These are phyloP conservation scores for Claviceps purpurea DNA, from an alignment of 2,329 filamentous ascomycete genomes.

Conservation along the genomic window DNA sequence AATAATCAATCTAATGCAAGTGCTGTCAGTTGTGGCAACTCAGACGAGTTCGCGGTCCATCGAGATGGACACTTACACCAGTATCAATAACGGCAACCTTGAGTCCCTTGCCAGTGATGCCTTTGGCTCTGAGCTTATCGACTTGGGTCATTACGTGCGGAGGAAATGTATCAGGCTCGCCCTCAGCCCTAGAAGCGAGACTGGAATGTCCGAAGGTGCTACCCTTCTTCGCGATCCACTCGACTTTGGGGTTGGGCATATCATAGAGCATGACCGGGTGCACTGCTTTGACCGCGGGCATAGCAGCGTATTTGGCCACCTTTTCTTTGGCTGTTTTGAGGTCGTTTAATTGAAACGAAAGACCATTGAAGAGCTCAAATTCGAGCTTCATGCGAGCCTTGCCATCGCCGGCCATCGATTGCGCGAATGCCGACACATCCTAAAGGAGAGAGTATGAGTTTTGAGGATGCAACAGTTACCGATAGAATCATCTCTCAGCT, in stretches of 20 bases:
- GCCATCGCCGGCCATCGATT: conserved; percentile 18
- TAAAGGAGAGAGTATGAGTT: neutral
- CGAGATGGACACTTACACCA: conserved; percentile 28
- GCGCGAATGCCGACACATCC: conserved; percentile 11
- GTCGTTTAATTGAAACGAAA: conserved; percentile 38
- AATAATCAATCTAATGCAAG: conserved; percentile 39
- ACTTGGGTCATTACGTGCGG: conserved; percentile 44
- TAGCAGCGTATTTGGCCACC: conserved; percentile 24
- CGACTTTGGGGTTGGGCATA: conserved; percentile 30
- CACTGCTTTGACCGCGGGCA: conserved; percentile 33
- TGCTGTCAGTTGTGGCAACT: neutral
- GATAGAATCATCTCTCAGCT: no score
- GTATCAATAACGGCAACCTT: conserved; percentile 41
- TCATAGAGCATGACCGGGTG: conserved; percentile 34
- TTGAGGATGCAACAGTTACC: no score
- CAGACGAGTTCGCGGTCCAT: no score
- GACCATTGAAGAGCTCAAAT: conserved; percentile 39
- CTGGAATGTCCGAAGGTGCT: conserved; percentile 10
- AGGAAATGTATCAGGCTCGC: conserved; percentile 24
- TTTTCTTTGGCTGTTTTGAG: conserved; percentile 28
- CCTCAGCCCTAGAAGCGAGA: conserved; percentile 10
- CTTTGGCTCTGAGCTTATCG: conserved; percentile 35
- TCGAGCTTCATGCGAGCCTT: conserved; percentile 33
- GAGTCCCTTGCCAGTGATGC: conserved; percentile 36
- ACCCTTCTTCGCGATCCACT: conserved; percentile 25